phyloP scores from a whole-genome alignment of 164 flowering plant genomes.

The Santalum album region DNA sequence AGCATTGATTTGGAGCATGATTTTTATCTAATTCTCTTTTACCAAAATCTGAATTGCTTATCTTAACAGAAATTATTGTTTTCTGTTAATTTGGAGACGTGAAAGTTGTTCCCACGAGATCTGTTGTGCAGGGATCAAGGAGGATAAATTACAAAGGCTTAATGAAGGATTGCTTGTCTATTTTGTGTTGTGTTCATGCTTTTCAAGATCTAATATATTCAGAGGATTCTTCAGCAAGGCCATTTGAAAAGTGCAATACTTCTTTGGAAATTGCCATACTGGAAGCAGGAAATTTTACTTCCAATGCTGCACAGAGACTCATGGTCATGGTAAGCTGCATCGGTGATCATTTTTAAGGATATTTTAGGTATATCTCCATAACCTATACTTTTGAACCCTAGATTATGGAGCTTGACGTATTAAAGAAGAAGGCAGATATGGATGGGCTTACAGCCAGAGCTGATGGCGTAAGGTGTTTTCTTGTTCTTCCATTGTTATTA shows the following conservation, averaged over 20 bases:
- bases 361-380: not conserved
- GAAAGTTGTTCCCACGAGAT: not conserved
- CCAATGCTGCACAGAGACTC: constrained; percentile 42
- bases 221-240: constrained; percentile 14
- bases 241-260: constrained; percentile 14
- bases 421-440: constrained; percentile 54
- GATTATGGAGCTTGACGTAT: constrained; percentile 77
- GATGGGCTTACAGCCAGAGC: constrained; percentile 55
- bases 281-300: constrained; percentile 38
- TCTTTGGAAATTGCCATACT: constrained; percentile 32
- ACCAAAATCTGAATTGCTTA: not conserved
- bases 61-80: not conserved
- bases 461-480: constrained; percentile 65
- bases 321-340: constrained; percentile 41
- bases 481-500: constrained; percentile 6
- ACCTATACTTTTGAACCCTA: constrained; percentile 9
- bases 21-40: not conserved
- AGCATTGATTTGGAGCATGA: not conserved
- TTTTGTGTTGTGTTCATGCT: constrained; percentile 18
- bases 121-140: constrained; percentile 56
- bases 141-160: constrained; percentile 52
- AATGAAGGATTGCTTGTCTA: constrained; percentile 45
- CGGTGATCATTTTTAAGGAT: not conserved
- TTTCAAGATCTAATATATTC: constrained; percentile 9
- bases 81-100: not conserved